Percentiles rank a stretch among this genome's conserved stretches.
These are phyloP conservation scores for Starmerella kuoi DNA, from an alignment of 805 yeast species.

Conservation along the genomic window DNA sequence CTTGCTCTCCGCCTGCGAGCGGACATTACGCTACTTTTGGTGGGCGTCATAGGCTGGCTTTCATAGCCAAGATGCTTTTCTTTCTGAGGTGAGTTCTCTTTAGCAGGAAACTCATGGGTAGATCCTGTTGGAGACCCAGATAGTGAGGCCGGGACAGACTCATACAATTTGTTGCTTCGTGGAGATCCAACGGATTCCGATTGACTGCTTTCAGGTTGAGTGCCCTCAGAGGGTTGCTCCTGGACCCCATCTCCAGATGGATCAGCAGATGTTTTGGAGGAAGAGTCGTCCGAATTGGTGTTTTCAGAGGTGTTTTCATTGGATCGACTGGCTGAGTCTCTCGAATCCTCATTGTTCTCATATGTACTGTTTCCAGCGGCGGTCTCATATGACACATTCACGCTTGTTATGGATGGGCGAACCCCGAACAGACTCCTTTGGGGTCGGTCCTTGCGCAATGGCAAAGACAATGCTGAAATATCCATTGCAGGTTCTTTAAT, in stretches of 20 bases:
- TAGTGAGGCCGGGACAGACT: background rate
- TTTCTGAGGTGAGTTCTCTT: background rate
- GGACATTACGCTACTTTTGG: background rate
- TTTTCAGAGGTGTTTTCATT: background rate
- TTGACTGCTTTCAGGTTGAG: background rate
- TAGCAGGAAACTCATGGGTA: slow-evolving; percentile 3
- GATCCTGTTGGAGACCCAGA: slow-evolving; percentile 1
- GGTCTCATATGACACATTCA: slow-evolving; percentile 20
- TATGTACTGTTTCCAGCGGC: slow-evolving; percentile 6
- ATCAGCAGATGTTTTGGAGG: background rate
- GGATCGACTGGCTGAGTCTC: background rate
- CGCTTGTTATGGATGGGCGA: slow-evolving; percentile 18
- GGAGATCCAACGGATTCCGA: background rate
- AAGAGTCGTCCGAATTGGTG: background rate
- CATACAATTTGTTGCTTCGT: background rate
- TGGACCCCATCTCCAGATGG: background rate
- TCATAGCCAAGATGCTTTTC: background rate
- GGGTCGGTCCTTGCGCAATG: slow-evolving; percentile 12
- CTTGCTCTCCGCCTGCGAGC: slow-evolving; percentile 4
- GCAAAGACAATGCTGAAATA: slow-evolving; percentile 16
- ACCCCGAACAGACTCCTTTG: slow-evolving; percentile 8
- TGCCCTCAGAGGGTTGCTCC: background rate
- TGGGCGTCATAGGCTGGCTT: background rate
- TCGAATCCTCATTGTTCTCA: background rate
- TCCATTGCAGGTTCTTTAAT: slow-evolving; percentile 20